These are phyloP conservation scores for Letharia lupina DNA, from an alignment of 495 filamentous ascomycete genomes.

Conservation along the genomic window DNA sequence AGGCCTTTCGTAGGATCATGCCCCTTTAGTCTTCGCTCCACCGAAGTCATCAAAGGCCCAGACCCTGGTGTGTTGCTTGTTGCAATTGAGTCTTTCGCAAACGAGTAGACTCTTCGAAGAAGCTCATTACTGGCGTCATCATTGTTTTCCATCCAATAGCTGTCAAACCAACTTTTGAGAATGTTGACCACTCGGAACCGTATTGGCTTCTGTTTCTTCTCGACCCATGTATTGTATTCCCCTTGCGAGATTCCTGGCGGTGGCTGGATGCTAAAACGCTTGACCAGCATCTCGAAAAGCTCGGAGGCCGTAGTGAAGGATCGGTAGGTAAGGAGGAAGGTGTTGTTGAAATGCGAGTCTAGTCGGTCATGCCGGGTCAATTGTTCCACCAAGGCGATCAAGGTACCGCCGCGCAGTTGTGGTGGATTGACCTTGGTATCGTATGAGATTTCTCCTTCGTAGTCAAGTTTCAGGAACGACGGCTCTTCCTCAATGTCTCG, in stretches of 20 bases:
- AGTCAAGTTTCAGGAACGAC: conserved; percentile 76
- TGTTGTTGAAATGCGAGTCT: conserved; percentile 93
- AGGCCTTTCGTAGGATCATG: conserved; percentile 81
- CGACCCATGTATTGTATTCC: conserved; percentile 81
- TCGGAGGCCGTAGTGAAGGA: conserved; percentile 89
- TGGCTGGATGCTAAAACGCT: conserved; percentile 85
- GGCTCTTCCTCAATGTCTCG: conserved; percentile 65
- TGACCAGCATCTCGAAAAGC: conserved; percentile 85
- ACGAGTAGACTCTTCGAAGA: conserved; percentile 78
- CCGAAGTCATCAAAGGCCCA: conserved; percentile 64
- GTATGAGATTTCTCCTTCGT: conserved; percentile 83
- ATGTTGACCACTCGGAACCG: conserved; percentile 95
- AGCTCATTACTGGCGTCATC: conserved; percentile 76
- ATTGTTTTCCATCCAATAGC: conserved; percentile 94
- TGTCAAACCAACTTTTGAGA: conserved; percentile 95
- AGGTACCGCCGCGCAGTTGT: conserved; percentile 75
- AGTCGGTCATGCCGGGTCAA: conserved; percentile 91
- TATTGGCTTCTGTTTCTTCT: conserved; percentile 91
- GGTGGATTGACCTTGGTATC: conserved; percentile 68
- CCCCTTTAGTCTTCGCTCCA: conserved; percentile 79
- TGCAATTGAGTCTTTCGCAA: conserved; percentile 85
- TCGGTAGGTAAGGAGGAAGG: conserved; percentile 91
- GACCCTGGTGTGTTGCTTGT: conserved; percentile 87
- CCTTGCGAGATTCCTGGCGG: conserved; percentile 67
- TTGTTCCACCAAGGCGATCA: conserved; percentile 89